Conservation (phyloP, 1,284 basidiomycete genomes). For the Blastosporella zonata region DNA sequence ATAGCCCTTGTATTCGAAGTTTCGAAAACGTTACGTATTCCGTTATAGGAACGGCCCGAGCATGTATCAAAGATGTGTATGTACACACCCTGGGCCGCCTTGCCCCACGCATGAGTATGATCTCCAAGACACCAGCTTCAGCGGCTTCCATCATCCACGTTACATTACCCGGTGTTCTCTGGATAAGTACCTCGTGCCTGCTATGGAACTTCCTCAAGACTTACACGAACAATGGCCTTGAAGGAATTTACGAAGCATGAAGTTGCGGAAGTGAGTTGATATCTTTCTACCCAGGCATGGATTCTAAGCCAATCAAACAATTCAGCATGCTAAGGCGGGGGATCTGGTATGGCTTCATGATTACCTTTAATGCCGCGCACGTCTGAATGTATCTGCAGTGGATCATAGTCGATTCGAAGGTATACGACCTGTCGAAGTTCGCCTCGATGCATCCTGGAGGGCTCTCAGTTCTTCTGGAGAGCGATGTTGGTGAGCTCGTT, state of each 20-base stretch:
- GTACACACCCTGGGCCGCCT: not conserved
- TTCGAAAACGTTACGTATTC: too few relatives aligned
- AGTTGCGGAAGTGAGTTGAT: conserved; percentile 27
- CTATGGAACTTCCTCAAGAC: not conserved
- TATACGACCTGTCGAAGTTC: conserved; percentile 68
- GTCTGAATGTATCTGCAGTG: conserved; percentile 36
- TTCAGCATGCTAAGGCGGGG: conserved; percentile 16
- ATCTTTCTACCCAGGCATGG: not conserved
- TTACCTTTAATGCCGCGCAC: not conserved
- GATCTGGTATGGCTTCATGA: conserved; percentile 15
- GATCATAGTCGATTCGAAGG: conserved; percentile 67
- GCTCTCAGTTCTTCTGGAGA: conserved; percentile 48
- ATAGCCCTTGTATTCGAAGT: too few relatives aligned
- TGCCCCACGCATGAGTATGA: not conserved
- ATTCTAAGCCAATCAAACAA: not conserved
- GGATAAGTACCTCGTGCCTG: conserved; percentile 8
- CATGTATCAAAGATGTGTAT: not conserved
- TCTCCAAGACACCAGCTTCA: not conserved
- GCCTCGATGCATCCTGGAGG: conserved; percentile 59
- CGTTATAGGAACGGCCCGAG: too few relatives aligned
- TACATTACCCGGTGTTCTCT: conserved; percentile 12
- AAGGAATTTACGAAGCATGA: conserved; percentile 39
- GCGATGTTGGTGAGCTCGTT: conserved; percentile 48
- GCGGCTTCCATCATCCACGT: not conserved
- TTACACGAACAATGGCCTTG: conserved; percentile 10